Base-by-base conservation (phyloP, 345 rosid genomes). In the Euphorbia tirucalli region DNA sequence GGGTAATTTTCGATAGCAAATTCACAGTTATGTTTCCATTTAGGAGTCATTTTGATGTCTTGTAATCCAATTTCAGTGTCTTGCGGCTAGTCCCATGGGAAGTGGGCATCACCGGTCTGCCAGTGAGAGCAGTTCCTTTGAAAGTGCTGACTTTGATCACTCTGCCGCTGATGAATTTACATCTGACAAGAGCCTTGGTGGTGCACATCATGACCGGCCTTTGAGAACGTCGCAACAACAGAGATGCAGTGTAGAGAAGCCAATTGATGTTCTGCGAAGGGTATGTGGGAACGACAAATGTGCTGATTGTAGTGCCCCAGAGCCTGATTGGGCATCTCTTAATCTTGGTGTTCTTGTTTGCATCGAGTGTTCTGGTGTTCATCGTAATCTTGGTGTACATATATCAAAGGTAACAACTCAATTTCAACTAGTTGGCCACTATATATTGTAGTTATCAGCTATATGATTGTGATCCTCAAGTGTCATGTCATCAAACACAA, bases 281-380 rank as follows among this genome's bases (percentile, higher is more conserved):
- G 99, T 93, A 9, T 78, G 84, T 74, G 99, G 99, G 67, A 96
- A 96, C 79, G 98, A 93, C 71, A 93, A 81, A 78, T 93, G 98
- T 86, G 99, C 99, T 35, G 99, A 96, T 86, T 96, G 99, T 88
- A 92, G 99, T 72, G 87, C 95, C 74, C 88, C 88, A 69, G 99
- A 96, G 81, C 99, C 98, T 59, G 97, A 96, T 81, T 96, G 99
- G 99, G 98, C 99, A n/a, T 96, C 99, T 70, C 80, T 96, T 78
- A 93, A 96, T 76, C 85, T 93, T 2, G 98, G 98, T 24, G 89
- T 96, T 83, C 99, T 93, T 79, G 88, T 96, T 84, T 96, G 99
- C 85, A 96, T 96, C 3, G 97, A 93, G 68, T 96, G 99, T 79
- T 96, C 99, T 73, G 98, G 99, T 74, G 97, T 96, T 84, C 99